Evolutionary conservation across 768 basidiomycete species (phyloP).

Genomic region (Naganishia randhawae): DNA sequence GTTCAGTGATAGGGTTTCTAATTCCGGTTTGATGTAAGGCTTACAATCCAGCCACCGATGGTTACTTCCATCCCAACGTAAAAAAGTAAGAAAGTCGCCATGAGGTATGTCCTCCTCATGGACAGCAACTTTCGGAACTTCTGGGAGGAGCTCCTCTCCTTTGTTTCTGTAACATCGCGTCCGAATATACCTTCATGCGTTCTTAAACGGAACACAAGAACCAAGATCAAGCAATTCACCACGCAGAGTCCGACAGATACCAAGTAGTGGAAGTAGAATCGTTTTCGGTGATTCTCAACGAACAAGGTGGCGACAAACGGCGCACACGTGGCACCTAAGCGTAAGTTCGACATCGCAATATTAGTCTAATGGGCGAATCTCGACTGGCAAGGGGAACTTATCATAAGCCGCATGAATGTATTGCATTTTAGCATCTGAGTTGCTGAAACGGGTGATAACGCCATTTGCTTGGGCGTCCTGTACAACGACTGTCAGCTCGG

Average conservation of each 20-base stretch:
- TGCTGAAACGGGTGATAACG: slow-evolving; percentile 54
- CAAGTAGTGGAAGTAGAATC: slow-evolving; percentile 63
- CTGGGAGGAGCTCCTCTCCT: slow-evolving; percentile 33
- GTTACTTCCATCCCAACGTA: slow-evolving; percentile 52
- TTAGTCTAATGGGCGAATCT: background rate
- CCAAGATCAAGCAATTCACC: slow-evolving; percentile 58
- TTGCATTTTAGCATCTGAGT: slow-evolving; percentile 51
- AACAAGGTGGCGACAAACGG: slow-evolving; percentile 84
- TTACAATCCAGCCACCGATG: slow-evolving; percentile 27
- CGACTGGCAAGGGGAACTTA: background rate
- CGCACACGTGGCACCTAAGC: slow-evolving; percentile 57
- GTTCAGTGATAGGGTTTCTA: no score
- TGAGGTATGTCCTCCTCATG: slow-evolving; percentile 49
- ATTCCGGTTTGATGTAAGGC: no score
- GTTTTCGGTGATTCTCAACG: slow-evolving; percentile 31
- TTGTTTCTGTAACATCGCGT: slow-evolving; percentile 23
- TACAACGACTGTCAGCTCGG: background rate
- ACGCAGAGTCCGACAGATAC: slow-evolving; percentile 64
- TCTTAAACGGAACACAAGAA: slow-evolving; percentile 63
- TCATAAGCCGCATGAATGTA: slow-evolving; percentile 43
- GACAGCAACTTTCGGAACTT: slow-evolving; percentile 13
- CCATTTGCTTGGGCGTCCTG: slow-evolving; percentile 58
- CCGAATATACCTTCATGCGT: slow-evolving; percentile 62
- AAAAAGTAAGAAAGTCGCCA: slow-evolving; percentile 43
- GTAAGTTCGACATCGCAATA: background rate